These are phyloP conservation scores for Tetrahymena thermophila DNA, from an alignment of 73 alveolate genomes.

Conservation along the genomic window DNA sequence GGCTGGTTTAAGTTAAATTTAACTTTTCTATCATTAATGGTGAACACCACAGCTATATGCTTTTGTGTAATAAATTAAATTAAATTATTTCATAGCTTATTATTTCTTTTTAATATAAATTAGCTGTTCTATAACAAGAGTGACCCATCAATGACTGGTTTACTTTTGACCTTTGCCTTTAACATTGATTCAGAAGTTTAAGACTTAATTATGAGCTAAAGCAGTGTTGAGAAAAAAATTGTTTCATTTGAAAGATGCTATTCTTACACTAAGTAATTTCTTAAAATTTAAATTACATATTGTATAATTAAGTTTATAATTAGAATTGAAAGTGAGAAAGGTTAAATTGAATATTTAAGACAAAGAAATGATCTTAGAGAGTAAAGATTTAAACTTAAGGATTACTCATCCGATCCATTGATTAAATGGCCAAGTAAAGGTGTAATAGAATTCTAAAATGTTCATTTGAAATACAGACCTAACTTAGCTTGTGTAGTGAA, in stretches of 20 bases:
- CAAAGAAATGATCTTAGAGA: slow-evolving; percentile 43
- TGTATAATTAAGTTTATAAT: slow-evolving; percentile 12
- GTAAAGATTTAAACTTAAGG: slow-evolving; percentile 1
- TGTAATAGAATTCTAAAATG: slow-evolving; percentile 42
- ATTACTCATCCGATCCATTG: slow-evolving; percentile 65
- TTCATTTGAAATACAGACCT: slow-evolving; percentile 53
- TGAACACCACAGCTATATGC: slow-evolving; percentile 50
- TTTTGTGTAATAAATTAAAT: slow-evolving; percentile 34
- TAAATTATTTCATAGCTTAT: slow-evolving; percentile 4
- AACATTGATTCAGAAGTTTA: slow-evolving; percentile 56
- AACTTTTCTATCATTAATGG: slow-evolving; percentile 52
- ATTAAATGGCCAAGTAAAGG: slow-evolving; percentile 83
- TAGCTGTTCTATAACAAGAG: slow-evolving; percentile 41
- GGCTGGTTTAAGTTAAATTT: slow-evolving; percentile 56
- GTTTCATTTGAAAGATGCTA: slow-evolving; percentile 77
- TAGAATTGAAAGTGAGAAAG: slow-evolving; percentile 56
- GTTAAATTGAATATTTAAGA: slow-evolving; percentile 31
- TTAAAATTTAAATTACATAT: slow-evolving; percentile 42
- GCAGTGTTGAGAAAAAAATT: slow-evolving; percentile 68
- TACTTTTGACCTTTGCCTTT: slow-evolving; percentile 59
- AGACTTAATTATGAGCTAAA: slow-evolving; percentile 54
- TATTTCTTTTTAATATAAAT: slow-evolving; percentile 25
- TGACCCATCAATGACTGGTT: slow-evolving; percentile 61
- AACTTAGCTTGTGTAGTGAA: slow-evolving; percentile 60
- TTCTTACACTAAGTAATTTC: slow-evolving; percentile 54